Evolutionary conservation across 208 protist species (phyloP).

Genomic region (Leptomonas seymouri): DNA sequence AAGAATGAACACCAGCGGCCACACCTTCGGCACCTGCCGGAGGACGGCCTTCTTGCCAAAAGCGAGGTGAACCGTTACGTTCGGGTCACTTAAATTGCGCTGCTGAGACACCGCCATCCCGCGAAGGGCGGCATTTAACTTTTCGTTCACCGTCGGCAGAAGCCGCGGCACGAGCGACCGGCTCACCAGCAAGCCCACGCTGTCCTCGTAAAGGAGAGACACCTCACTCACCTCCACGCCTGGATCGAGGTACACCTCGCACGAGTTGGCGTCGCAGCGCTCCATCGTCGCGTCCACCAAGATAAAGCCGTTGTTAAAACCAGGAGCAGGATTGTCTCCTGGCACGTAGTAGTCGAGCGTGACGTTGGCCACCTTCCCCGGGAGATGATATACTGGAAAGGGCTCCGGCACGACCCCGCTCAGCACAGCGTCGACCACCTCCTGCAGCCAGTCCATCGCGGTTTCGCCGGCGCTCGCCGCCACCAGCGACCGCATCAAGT

Average conservation of each 20-base stretch:
- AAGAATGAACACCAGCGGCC: slow-evolving; percentile 1
- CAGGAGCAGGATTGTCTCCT: not conserved
- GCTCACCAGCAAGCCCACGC: slow-evolving; percentile 3
- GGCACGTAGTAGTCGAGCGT: not conserved
- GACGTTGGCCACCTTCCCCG: not conserved
- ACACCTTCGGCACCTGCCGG: slow-evolving; percentile 5
- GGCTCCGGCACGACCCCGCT: not conserved
- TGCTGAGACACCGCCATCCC: not conserved
- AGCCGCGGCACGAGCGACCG: not conserved
- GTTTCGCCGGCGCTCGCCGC: not conserved
- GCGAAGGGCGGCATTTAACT: not conserved
- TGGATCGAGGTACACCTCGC: slow-evolving; percentile 17
- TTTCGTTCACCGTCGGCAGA: slow-evolving; percentile 6
- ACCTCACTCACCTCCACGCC: slow-evolving; percentile 12
- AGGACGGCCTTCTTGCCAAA: slow-evolving; percentile 18
- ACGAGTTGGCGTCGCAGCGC: slow-evolving; percentile 14
- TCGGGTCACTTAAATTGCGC: not conserved
- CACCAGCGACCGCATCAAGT: slow-evolving; percentile 8
- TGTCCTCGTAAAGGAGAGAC: not conserved
- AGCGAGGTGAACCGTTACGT: slow-evolving; percentile 4
- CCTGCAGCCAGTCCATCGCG: slow-evolving; percentile 8
- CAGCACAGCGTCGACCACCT: slow-evolving; percentile 19
- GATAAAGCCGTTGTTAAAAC: not conserved
- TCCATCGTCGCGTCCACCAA: slow-evolving; percentile 9
- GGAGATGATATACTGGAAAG: slow-evolving; percentile 17